phyloP scores from a whole-genome alignment of 2,329 filamentous ascomycete genomes.

The Myrmaecium sp. region DNA sequence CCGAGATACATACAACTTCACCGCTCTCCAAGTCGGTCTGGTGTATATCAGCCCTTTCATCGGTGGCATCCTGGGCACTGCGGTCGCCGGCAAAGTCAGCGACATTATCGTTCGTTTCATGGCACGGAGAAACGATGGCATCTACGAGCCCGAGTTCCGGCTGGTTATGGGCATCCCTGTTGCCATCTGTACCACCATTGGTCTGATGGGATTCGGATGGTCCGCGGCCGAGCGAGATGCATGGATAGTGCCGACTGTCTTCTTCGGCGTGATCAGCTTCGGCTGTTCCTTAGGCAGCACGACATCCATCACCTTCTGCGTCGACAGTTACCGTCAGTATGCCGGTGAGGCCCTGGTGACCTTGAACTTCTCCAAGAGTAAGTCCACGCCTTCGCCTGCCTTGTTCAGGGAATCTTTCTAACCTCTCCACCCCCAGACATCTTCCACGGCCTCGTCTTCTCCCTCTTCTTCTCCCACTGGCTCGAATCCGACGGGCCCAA shows the following conservation, averaged over 20 bases:
- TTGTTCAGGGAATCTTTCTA: background rate
- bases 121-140: conserved; percentile 70
- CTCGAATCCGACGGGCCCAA: conserved; percentile 58
- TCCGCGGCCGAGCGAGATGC: conserved; percentile 54
- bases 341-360: conserved; percentile 89
- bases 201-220: conserved; percentile 96
- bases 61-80: conserved; percentile 78
- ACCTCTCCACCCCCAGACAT: conserved; percentile 36
- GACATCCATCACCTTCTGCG: conserved; percentile 82
- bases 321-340: conserved; percentile 86
- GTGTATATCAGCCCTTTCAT: conserved; percentile 84
- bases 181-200: conserved; percentile 59
- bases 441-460: conserved; percentile 76
- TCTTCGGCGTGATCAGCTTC: conserved; percentile 85
- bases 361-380: conserved; percentile 80
- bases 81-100: conserved; percentile 73
- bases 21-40: conserved; percentile 61
- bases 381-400: conserved; percentile 9
- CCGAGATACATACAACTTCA: conserved; percentile 59
- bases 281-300: conserved; percentile 82
- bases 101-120: conserved; percentile 72
- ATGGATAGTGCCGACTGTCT: conserved; percentile 86
- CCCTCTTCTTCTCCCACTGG: conserved; percentile 78
- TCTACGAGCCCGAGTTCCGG: conserved; percentile 90
- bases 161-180: conserved; percentile 78